These are phyloP conservation scores for Kwoniella pini DNA, from an alignment of 768 basidiomycete species.

Conservation along the genomic window DNA sequence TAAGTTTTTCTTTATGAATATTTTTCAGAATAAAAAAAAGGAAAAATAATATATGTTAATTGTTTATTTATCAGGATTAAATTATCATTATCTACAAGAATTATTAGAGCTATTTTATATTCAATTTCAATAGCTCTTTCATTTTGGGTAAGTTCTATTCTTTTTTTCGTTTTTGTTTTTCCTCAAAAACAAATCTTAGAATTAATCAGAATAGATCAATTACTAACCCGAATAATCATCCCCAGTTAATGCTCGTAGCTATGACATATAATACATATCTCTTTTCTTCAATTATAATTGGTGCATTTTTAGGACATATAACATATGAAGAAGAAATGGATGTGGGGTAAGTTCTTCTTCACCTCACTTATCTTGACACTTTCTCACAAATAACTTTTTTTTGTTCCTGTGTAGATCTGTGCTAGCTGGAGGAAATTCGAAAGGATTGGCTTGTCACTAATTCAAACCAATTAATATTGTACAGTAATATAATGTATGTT, in stretches of 20 bases:
- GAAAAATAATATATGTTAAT: no score
- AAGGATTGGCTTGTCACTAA: conserved; percentile 78
- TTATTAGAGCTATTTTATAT: conserved; percentile 60
- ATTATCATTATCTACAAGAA: conserved; percentile 22
- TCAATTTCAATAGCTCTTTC: conserved; percentile 66
- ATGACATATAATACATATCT: conserved; percentile 97
- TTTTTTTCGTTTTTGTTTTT: background rate
- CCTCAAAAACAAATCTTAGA: background rate
- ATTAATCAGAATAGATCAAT: background rate
- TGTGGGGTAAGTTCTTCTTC: conserved; percentile 56
- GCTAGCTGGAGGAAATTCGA: conserved; percentile 59
- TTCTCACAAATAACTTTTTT: background rate
- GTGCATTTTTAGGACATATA: conserved; percentile 81
- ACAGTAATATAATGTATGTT: no score
- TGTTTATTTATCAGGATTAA: conserved; percentile 6
- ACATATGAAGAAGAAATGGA: conserved; percentile 70
- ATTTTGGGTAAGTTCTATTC: conserved; percentile 47
- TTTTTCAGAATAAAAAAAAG: no score
- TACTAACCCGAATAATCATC: background rate
- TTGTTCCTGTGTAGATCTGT: conserved; percentile 52
- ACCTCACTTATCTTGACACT: background rate
- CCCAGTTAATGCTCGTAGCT: conserved; percentile 74
- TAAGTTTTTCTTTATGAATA: background rate
- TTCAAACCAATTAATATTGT: no score
- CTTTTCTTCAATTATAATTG: conserved; percentile 75